These are phyloP conservation scores for Lumnitzera littorea DNA, from an alignment of 345 rosid genomes.

Conservation along the genomic window DNA sequence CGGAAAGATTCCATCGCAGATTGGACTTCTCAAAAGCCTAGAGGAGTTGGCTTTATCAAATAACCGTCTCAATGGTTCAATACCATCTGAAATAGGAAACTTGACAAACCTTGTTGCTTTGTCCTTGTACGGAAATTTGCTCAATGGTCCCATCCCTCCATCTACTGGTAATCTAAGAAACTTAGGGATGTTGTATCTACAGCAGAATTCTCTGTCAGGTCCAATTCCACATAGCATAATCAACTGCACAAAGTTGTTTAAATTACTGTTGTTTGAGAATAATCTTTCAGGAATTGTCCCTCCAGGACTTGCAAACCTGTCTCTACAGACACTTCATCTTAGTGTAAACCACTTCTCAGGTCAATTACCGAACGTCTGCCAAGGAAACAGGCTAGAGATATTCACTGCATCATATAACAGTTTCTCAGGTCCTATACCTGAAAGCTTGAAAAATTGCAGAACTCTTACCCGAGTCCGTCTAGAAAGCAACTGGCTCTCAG, in stretches of 20 bases:
- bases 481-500: conserved; percentile 19
- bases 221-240: conserved; percentile 10
- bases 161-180: conserved; percentile 14
- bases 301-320: conserved; percentile 15
- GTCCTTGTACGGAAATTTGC: conserved; percentile 2
- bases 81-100: conserved; percentile 10
- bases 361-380: conserved; percentile 19
- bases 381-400: conserved; percentile 13
- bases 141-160: conserved; percentile 8
- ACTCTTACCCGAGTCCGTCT: conserved; percentile 21
- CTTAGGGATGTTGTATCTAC: conserved; percentile 6
- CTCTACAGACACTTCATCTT: conserved; percentile 16
- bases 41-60: neutral
- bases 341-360: conserved; percentile 21
- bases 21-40: neutral
- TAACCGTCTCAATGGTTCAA: conserved; percentile 8
- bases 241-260: conserved; percentile 12
- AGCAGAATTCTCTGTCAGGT: conserved; percentile 15
- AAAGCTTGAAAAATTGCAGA: conserved; percentile 17
- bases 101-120: conserved; percentile 5
- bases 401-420: conserved; percentile 18
- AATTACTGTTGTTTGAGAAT: conserved; percentile 9
- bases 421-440: conserved; percentile 25
- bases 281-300: conserved; percentile 20
- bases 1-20: neutral